Base-by-base conservation (phyloP, 1,284 basidiomycete genomes). In the Melanopsichium pennsylvanicum region DNA sequence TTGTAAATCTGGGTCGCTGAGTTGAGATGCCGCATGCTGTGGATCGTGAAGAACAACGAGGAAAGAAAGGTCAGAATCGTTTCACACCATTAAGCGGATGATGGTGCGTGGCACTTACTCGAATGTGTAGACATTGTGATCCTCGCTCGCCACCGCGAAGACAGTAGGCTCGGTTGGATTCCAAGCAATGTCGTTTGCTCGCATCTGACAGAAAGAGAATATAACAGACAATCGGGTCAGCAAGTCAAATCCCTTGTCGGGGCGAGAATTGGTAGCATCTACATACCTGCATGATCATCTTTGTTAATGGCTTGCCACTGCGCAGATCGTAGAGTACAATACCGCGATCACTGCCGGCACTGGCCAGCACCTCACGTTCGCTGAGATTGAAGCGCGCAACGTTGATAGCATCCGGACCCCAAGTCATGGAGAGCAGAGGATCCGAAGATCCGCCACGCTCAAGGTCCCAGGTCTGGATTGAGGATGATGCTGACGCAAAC, bases 101-200 rank as follows among this genome's bases (percentile, higher is more conserved):
- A 29, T 29, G 13, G 7, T 13, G 7, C 8, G 27, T 9, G 19
- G 8, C 18, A 62, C 50, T 51, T 35, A 62, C 63, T 99, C 96
- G 81, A 96, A 99, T 0, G 96, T 97, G 83, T 98, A 98, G 34
- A 98, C 85, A 76, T 97, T 97, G 84, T 97, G 94, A 81, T 98
- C 96, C 84, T 98, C 96, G 2, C 93, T 96, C 12, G 92, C 96
- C 13, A 97, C 87, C 3, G 97, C 87, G 32, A 97, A 84, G 4
- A 89, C 86, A 0, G 94, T 97, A 1, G 96, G 95, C 80, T 95
- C 90, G 0, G 92, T 93, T 0, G 96, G 95, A 43, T 92, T 97
- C 93, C 94, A 99, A 18, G 92, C 86, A 5, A 98, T 85, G 31
- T 90, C 86, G 74, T 98, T 98, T n/a, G 82, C 73, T 19, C 83